phyloP scores from a whole-genome alignment of 2,329 filamentous ascomycete genomes.

The Venturia carpophila region DNA sequence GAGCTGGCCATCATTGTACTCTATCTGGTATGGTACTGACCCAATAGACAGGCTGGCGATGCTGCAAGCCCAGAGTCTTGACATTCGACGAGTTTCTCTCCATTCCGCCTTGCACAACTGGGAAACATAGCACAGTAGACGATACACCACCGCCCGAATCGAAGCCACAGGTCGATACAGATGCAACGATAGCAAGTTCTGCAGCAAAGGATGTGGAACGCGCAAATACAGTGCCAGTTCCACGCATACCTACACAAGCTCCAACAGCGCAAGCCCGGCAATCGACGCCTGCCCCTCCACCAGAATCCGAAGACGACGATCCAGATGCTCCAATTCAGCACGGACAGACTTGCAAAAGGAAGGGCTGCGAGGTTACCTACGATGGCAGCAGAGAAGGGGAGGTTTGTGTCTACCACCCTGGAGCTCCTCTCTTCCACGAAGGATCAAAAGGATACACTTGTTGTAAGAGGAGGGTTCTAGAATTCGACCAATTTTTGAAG shows the following conservation, averaged over 20 bases:
- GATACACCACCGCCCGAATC: slow-evolving; percentile 49
- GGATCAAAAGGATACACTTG: slow-evolving; percentile 97
- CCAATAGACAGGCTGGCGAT: slow-evolving; percentile 76
- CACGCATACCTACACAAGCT: slow-evolving; percentile 28
- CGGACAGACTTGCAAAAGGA: slow-evolving; percentile 68
- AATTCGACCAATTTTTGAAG: slow-evolving; percentile 97
- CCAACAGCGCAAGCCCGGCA: slow-evolving; percentile 26
- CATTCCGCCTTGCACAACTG: slow-evolving; percentile 86
- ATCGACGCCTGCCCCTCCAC: slow-evolving; percentile 45
- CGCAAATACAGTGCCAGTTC: slow-evolving; percentile 28
- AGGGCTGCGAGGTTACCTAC: slow-evolving; percentile 63
- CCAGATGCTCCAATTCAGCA: slow-evolving; percentile 63
- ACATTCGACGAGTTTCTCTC: slow-evolving; percentile 97
- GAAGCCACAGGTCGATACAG: slow-evolving; percentile 35
- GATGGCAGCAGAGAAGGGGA: slow-evolving; percentile 58
- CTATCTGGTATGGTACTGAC: slow-evolving; percentile 3
- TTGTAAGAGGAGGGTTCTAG: slow-evolving; percentile 88
- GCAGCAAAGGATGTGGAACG: slow-evolving; percentile 27
- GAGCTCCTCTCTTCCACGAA: slow-evolving; percentile 89
- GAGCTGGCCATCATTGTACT: slow-evolving; percentile 18
- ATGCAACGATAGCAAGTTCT: slow-evolving; percentile 39
- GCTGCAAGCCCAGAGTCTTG: slow-evolving; percentile 92
- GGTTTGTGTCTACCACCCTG: slow-evolving; percentile 81
- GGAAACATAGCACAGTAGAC: slow-evolving; percentile 86
- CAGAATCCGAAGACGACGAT: slow-evolving; percentile 85